A percentile compares a stretch with the other conserved stretches of the same genome.
phyloP scores from a whole-genome alignment of 2,329 filamentous ascomycete genomes.

The Aspergillus sp. region DNA sequence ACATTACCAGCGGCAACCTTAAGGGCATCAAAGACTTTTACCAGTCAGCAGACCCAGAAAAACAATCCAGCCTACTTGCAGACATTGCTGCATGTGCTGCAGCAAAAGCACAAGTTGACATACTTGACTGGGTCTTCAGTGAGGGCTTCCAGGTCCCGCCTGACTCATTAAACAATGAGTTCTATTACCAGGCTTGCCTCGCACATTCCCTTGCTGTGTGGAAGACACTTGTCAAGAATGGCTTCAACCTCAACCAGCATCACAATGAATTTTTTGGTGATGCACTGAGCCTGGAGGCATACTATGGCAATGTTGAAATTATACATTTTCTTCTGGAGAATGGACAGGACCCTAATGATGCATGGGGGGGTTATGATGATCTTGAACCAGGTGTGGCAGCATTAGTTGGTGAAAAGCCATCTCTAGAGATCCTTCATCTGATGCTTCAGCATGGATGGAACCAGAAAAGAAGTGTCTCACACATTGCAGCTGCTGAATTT shows the following conservation, averaged over 20 bases:
- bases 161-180: not conserved
- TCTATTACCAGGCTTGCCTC: not conserved
- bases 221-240: slow-evolving; percentile 1
- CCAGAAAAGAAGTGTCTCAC: not conserved
- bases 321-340: not conserved
- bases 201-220: not conserved
- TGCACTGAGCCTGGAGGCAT: not conserved
- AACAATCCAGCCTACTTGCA: not conserved
- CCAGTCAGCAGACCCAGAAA: not conserved
- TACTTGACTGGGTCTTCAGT: slow-evolving; percentile 1
- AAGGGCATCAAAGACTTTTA: not conserved
- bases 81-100: not conserved
- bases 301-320: not conserved
- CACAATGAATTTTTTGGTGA: not conserved
- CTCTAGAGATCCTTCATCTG: not conserved
- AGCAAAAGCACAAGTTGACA: not conserved
- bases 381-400: not conserved
- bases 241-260: not conserved
- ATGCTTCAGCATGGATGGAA: not conserved
- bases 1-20: not conserved
- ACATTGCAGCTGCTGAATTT: not conserved
- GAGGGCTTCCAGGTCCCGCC: not conserved
- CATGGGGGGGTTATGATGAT: not conserved
- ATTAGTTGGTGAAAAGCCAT: not conserved
- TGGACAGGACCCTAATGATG: not conserved